Base-by-base conservation (phyloP, 2,329 filamentous ascomycete genomes). In the Hymenoscyphus fraxineus region DNA sequence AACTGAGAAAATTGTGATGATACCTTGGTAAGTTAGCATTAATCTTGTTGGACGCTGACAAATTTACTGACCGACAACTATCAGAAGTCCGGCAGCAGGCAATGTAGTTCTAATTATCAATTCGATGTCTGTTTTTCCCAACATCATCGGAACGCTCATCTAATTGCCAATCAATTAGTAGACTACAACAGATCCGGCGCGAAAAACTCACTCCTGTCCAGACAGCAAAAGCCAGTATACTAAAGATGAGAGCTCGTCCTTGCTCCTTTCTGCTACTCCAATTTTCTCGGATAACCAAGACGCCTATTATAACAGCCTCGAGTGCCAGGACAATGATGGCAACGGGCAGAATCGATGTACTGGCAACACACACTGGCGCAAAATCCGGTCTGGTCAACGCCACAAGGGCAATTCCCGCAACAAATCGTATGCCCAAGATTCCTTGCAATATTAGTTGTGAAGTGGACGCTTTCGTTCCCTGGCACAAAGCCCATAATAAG, bases 351-450 rank as follows among this genome's bases (percentile, higher is more conserved):
- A 73, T 55, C 2, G 69, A 70, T 6, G 73, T 74, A 22, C 62
- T 68, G 39, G 74, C 72, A 13, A 75, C 63, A 65, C 75, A 76
- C 10, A 71, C 64, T 32, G 74, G 73, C 40, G 68, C 67, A 60
- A 74, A 75, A 44, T 74, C 68, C 7, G 73, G 70, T 35, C 73
- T 67, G 19, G 73, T 73, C 58, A 76, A 73, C 31, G 70, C 74
- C 12, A 74, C 70, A 41, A 76, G 64, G 15, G 73, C 54, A 16
- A 65, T 69, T 27, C 74, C 75, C 19, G 67, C 72, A 47, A 75
- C 63, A 22, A 73, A 59, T 65, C 75, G 70, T 9, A 71, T 15
- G 12, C 61, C 65, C 38, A 76, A 63, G 35, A 75, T 61, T 44
- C 66, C 70, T 57, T 75, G 73, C 22, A 76, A 59, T 44, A 73